Evolutionary conservation across 2,329 filamentous ascomycete genomes (phyloP).

Genomic region (Penicillium occitanis): DNA sequence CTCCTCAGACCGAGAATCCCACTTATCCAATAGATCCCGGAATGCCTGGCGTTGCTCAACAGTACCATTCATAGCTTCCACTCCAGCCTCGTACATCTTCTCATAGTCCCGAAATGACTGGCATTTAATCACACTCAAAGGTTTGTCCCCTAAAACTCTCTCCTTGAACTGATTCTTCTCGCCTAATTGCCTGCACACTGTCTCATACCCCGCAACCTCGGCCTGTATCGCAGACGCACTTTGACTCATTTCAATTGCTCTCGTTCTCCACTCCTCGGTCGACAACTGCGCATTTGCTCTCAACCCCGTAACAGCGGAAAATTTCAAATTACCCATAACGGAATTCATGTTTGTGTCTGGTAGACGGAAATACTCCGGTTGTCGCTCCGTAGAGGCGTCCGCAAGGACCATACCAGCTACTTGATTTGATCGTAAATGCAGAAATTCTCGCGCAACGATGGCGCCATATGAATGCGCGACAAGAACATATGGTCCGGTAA

Average conservation of each 20-base stretch:
- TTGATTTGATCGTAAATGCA: conserved; percentile 33
- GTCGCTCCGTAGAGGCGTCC: conserved; percentile 39
- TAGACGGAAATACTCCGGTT: conserved; percentile 32
- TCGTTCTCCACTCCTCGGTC: conserved; percentile 35
- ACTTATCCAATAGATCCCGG: conserved; percentile 32
- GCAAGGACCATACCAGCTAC: conserved; percentile 41
- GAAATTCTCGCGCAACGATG: conserved; percentile 41
- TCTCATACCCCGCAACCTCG: conserved; percentile 27
- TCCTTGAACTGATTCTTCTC: conserved; percentile 34
- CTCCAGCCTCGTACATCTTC: conserved; percentile 34
- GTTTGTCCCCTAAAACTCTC: conserved; percentile 30
- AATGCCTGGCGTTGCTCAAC: conserved; percentile 32
- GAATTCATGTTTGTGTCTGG: conserved; percentile 35
- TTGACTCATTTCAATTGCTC: conserved; percentile 33
- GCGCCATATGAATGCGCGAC: conserved; percentile 44
- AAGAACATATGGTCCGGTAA: conserved; percentile 35
- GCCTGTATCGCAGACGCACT: conserved; percentile 25
- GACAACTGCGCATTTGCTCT: conserved; percentile 31
- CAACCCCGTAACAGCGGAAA: conserved; percentile 35
- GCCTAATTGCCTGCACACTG: conserved; percentile 31
- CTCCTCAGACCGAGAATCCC: conserved; percentile 29
- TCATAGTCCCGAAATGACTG: conserved; percentile 35
- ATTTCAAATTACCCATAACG: conserved; percentile 33
- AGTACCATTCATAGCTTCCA: conserved; percentile 37
- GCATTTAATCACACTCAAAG: conserved; percentile 40